phyloP scores from a whole-genome alignment of 2,329 filamentous ascomycete genomes.

The Talaromyces pinophilus region DNA sequence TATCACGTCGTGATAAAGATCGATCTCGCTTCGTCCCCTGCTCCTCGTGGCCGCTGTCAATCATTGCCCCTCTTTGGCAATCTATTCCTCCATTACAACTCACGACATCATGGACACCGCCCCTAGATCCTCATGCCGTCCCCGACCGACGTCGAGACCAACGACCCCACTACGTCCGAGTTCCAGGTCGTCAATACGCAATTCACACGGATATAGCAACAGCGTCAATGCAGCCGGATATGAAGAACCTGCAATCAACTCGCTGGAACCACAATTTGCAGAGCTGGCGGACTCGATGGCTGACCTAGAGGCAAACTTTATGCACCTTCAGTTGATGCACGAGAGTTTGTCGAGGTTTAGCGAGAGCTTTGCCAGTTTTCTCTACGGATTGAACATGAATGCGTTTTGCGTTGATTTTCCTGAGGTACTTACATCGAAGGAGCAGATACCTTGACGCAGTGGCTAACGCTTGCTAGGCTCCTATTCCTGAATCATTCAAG shows the following conservation, averaged over 20 bases:
- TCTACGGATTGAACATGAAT: conserved; percentile 98
- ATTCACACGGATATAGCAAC: conserved; percentile 61
- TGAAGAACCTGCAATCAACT: conserved; percentile 67
- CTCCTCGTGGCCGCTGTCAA: background rate
- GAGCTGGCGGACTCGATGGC: conserved; percentile 93
- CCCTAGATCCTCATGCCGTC: conserved; percentile 60
- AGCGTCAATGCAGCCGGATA: conserved; percentile 37
- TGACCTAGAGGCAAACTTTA: conserved; percentile 94
- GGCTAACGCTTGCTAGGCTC: conserved; percentile 59
- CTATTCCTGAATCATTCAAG: conserved; percentile 79
- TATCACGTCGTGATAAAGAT: conserved; percentile 4
- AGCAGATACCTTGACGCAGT: too few species aligned
- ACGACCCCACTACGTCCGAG: conserved; percentile 90
- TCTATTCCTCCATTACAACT: background rate
- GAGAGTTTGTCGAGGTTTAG: conserved; percentile 90
- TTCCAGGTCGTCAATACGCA: conserved; percentile 84
- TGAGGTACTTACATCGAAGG: conserved; percentile 71
- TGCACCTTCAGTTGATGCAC: conserved; percentile 96
- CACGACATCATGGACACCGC: conserved; percentile 33
- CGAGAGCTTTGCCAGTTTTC: conserved; percentile 91
- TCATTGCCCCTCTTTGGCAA: background rate
- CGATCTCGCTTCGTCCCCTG: conserved; percentile 5
- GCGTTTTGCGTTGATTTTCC: conserved; percentile 98
- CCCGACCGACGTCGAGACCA: conserved; percentile 68
- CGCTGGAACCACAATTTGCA: conserved; percentile 85